phyloP scores from a whole-genome alignment of 805 yeast genomes.

The Candida broadrunensis region DNA sequence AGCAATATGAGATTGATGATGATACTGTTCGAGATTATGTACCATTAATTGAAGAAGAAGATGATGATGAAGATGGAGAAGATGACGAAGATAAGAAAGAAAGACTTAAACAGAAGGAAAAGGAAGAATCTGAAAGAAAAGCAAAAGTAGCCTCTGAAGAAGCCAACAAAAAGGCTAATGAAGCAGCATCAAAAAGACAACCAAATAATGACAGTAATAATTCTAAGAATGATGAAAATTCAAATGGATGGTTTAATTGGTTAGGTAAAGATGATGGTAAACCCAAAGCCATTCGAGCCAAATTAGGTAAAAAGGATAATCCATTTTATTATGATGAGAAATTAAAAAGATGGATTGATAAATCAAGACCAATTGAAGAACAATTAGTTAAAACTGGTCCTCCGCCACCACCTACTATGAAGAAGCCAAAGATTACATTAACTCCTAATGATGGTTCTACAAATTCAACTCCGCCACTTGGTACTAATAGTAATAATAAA shows the following conservation, averaged over 20 bases:
- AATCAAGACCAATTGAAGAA: conserved; percentile 63
- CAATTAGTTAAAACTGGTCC: conserved; percentile 52
- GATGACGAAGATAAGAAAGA: conserved; percentile 25
- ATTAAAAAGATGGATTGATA: conserved; percentile 83
- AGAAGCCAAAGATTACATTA: conserved; percentile 13
- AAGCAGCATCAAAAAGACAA: conserved; percentile 3
- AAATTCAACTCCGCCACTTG: conserved; percentile 7
- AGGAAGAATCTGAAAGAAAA: conserved; percentile 12
- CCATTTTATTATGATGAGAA: conserved; percentile 79
- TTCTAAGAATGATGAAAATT: conserved; percentile 6
- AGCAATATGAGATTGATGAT: conserved; percentile 43
- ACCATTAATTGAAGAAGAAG: conserved; percentile 42
- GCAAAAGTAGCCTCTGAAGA: conserved; percentile 16
- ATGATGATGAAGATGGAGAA: conserved; percentile 48
- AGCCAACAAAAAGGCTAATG: conserved; percentile 12
- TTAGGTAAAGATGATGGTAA: conserved; percentile 49
- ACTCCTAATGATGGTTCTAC: conserved; percentile 3
- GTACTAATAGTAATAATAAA: too few relatives aligned
- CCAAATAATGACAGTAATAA: too few relatives aligned
- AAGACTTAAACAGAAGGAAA: background rate
- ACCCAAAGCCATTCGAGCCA: conserved; percentile 78
- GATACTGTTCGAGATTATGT: conserved; percentile 43
- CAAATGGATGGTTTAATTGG: conserved; percentile 55
- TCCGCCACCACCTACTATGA: conserved; percentile 63
- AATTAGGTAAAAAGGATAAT: conserved; percentile 70